Evolutionary conservation across 441 rosid genomes (phyloP), one percentile per base, ranked within the genome.

Genomic region (Erysimum cheiri): DNA sequence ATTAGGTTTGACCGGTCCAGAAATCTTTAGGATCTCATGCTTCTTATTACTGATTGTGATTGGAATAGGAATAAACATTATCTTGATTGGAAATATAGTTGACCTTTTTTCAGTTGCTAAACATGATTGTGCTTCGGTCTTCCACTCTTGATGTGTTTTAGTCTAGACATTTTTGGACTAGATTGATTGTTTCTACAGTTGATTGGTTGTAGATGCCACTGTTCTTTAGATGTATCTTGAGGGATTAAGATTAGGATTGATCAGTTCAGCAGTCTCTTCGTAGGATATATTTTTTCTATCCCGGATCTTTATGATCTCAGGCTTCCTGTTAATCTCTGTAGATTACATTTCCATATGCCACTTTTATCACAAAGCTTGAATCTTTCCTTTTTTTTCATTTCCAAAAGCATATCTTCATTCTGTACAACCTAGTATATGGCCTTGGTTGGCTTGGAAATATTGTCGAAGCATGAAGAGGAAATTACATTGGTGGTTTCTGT

Each of bases 311-410:
- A 5, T 5, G 3, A 49, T 13, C 48, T 50, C 26, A 50, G 13
- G 70, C 33, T 9, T 36, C n/a, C n/a, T 13, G 37, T 65, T 37
- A 64, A 47, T 36, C 2, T 14, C 15, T 31, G 7, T 41, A 43
- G 13, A 29, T 54, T 36, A n/a, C 59, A 64, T 24, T n/a, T 14
- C 37, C 37, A 26, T 3, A 14, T 64, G 26, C 36, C 52, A 54
- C 17, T 52, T 3, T 12, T 8, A n/a, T 4, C 52, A 13, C 26
- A n/a, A 13, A 14, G 13, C 17, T 62, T 5, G 10, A 6, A 32
- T 32, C 4, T 56, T 44, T 15, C 0, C 1, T 19, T 19, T 15
- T 0, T 62, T 10, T 31, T 64, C 4, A 49, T 49, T 49, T 24
- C 6, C 7, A 48, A 49, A 24, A 11, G 1, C 5, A 44, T 44